A percentile compares a stretch with the other conserved stretches of the same genome.
These are phyloP conservation scores for Pyracantha coccinea DNA, from an alignment of 331 rosid genomes.

Conservation along the genomic window DNA sequence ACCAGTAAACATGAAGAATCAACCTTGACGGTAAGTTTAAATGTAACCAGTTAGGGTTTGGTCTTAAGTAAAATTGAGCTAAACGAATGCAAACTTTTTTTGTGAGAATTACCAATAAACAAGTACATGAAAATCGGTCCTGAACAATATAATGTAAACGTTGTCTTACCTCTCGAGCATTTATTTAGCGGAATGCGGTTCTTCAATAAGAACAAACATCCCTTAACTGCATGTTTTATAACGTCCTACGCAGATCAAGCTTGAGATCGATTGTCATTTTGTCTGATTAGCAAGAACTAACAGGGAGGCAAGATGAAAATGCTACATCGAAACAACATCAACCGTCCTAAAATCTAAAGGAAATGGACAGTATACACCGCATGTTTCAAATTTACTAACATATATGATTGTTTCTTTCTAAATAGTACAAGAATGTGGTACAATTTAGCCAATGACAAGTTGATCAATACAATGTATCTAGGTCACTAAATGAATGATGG, in stretches of 20 bases:
- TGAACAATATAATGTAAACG: background rate
- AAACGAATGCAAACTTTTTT: no score
- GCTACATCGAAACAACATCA: background rate
- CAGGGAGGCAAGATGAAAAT: background rate
- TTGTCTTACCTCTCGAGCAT: background rate
- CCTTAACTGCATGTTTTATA: background rate
- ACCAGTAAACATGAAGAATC: background rate
- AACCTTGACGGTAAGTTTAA: background rate
- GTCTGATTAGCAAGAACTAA: background rate
- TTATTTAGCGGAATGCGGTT: background rate
- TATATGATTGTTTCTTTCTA: background rate
- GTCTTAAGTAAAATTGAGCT: background rate
- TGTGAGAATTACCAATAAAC: background rate
- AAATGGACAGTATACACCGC: background rate
- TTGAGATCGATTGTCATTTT: background rate
- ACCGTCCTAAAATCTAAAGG: background rate
- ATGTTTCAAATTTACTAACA: background rate
- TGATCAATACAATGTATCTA: background rate
- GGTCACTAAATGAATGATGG: background rate
- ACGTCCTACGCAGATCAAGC: background rate
- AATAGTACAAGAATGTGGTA: background rate
- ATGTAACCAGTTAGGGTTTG: background rate
- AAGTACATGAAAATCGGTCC: background rate
- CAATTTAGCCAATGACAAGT: background rate
- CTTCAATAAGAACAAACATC: background rate